Conservation (phyloP, 148 eudicot species). For the Chenopodium suecicum region DNA sequence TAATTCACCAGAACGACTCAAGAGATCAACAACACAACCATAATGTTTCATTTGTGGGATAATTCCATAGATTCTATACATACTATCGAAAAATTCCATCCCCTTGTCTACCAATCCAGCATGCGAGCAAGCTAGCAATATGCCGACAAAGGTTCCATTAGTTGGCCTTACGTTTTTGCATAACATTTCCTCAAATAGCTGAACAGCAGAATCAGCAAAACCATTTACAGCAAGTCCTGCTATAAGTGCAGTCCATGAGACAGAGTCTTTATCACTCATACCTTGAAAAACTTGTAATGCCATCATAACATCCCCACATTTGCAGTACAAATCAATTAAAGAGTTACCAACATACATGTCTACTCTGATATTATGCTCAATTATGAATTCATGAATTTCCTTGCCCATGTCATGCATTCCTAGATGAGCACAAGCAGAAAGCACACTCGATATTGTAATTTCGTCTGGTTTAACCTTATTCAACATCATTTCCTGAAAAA, state of each 20-base stretch:
- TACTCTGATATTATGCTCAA: conserved; percentile 34
- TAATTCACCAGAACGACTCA: conserved; percentile 62
- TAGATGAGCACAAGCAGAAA: conserved; percentile 69
- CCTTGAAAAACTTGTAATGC: conserved; percentile 56
- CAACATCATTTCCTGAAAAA: conserved; percentile 60
- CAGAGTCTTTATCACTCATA: conserved; percentile 57
- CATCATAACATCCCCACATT: conserved; percentile 58
- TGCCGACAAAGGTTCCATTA: conserved; percentile 64
- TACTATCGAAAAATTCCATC: conserved; percentile 49
- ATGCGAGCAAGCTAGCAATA: conserved; percentile 71
- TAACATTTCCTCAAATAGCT: conserved; percentile 55
- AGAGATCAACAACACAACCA: conserved; percentile 80
- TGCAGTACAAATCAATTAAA: conserved; percentile 74
- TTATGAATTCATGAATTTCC: conserved; percentile 50
- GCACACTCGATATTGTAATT: conserved; percentile 49
- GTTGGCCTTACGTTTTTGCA: conserved; percentile 41
- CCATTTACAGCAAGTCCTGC: conserved; percentile 79
- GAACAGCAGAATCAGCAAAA: conserved; percentile 41
- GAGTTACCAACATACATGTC: conserved; percentile 65
- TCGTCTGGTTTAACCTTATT: conserved; percentile 60
- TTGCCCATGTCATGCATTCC: conserved; percentile 58
- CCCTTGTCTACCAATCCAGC: conserved; percentile 70
- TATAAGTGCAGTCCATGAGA: conserved; percentile 70
- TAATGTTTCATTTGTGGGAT: conserved; percentile 74
- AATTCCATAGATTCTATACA: conserved; percentile 50